Evolutionary conservation across 148 eudicot species (phyloP).

Genomic region (Rhododendron griersonianum): DNA sequence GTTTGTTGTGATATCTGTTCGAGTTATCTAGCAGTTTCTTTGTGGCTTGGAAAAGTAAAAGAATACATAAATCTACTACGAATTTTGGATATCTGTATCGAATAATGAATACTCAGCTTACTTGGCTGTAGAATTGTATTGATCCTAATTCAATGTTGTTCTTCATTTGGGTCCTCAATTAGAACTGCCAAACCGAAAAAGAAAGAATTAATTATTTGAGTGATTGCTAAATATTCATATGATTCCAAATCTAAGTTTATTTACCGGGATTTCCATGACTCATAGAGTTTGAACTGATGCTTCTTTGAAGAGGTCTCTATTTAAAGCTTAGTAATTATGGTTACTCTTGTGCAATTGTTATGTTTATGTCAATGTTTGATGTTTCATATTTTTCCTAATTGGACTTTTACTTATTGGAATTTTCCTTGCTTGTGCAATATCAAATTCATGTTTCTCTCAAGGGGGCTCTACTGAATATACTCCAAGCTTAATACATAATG

Average conservation of each 20-base stretch:
- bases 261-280: not conserved
- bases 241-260: not conserved
- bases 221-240: not conserved
- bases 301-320: not conserved
- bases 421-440: not conserved
- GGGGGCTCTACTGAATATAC: not conserved
- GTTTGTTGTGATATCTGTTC: not conserved
- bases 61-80: not conserved
- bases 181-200: not conserved
- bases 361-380: not conserved
- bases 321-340: not conserved
- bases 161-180: not conserved
- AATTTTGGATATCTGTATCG: not conserved
- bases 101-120: not conserved
- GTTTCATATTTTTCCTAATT: not conserved
- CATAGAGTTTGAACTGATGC: not conserved
- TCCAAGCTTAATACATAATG: not conserved
- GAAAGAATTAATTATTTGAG: not conserved
- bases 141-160: not conserved
- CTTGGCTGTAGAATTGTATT: not conserved
- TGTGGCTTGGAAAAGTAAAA: not conserved
- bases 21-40: not conserved
- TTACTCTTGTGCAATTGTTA: not conserved
- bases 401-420: not conserved
- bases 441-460: not conserved